Percentiles rank a stretch among this genome's conserved stretches.
Evolutionary conservation across 139 green algal genomes (phyloP).

Genomic region (Coelastrella sp.): DNA sequence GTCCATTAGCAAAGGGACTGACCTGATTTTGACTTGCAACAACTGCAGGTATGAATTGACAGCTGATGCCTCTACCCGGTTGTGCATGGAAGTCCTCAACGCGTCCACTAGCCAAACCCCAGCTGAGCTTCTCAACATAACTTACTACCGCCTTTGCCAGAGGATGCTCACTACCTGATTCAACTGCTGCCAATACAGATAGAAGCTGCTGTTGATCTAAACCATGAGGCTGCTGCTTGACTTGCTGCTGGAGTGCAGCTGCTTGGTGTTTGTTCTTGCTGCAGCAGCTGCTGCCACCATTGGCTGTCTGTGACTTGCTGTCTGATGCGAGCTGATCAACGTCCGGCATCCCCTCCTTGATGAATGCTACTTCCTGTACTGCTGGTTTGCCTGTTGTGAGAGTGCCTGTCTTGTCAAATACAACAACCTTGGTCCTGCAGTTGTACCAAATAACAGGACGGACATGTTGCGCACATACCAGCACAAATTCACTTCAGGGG

Average conservation of each 20-base stretch:
- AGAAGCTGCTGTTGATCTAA: conserved; percentile 56
- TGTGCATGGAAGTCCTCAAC: neutral
- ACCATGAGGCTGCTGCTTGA: conserved; percentile 6
- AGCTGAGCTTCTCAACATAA: conserved; percentile 43
- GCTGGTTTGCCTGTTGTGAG: conserved; percentile 83
- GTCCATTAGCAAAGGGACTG: neutral
- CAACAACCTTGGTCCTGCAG: conserved; percentile 63
- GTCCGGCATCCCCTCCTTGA: conserved; percentile 14
- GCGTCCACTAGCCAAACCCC: neutral
- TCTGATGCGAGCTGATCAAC: too few relatives aligned
- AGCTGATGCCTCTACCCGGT: conserved; percentile 13
- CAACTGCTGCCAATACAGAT: conserved; percentile 78
- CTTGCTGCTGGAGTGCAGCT: neutral
- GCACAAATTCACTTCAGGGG: too few relatives aligned
- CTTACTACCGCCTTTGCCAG: conserved; percentile 81
- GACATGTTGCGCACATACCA: too few relatives aligned
- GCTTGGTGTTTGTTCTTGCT: conserved; percentile 15
- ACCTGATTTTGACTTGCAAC: neutral
- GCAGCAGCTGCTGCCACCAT: conserved; percentile 42
- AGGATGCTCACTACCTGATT: conserved; percentile 88
- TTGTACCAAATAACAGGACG: neutral
- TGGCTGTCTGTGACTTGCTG: too few relatives aligned
- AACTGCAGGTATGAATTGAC: neutral
- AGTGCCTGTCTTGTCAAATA: conserved; percentile 99
- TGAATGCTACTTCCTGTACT: conserved; percentile 66